A percentile compares a stretch with the other conserved stretches of the same genome.
Conservation (phyloP, 129 eudicot species). For the Centaurea solstitialis region DNA sequence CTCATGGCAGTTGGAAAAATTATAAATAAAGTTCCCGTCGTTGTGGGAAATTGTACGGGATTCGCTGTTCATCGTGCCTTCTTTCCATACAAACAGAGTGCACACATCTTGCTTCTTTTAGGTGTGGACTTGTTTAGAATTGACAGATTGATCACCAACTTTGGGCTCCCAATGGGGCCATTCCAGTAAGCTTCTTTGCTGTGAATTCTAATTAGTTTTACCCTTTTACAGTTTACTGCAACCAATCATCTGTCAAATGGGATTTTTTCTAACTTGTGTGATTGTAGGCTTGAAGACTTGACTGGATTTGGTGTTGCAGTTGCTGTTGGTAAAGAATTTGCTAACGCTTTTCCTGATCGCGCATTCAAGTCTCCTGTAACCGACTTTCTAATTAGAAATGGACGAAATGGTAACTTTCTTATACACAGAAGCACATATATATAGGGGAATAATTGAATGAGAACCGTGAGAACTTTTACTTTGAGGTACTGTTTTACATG, state of each 20-base stretch:
- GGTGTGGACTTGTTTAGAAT: conserved; percentile 93
- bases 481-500: no score
- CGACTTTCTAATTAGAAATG: conserved; percentile 65
- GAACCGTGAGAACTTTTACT: no score
- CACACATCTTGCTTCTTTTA: conserved; percentile 66
- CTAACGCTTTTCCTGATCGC: conserved; percentile 67
- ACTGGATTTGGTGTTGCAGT: conserved; percentile 82
- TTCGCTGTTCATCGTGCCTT: conserved; percentile 89
- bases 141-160: conserved; percentile 63
- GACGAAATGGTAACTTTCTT: conserved; percentile 68
- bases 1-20: conserved; percentile 81
- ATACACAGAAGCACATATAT: not conserved
- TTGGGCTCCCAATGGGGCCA: conserved; percentile 95
- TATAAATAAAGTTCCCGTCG: conserved; percentile 87
- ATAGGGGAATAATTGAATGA: not conserved
- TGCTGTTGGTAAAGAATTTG: conserved; percentile 58
- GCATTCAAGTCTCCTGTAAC: conserved; percentile 62
- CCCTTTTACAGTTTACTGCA: not conserved
- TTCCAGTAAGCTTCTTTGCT: conserved; percentile 71
- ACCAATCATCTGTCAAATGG: not conserved
- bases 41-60: conserved; percentile 86
- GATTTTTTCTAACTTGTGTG: not conserved
- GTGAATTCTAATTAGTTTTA: not conserved
- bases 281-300: conserved; percentile 82
- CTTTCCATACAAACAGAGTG: conserved; percentile 82